Evolutionary conservation across 352 stramenopile genomes (phyloP).

Genomic region (Phytophthora sansomeana): DNA sequence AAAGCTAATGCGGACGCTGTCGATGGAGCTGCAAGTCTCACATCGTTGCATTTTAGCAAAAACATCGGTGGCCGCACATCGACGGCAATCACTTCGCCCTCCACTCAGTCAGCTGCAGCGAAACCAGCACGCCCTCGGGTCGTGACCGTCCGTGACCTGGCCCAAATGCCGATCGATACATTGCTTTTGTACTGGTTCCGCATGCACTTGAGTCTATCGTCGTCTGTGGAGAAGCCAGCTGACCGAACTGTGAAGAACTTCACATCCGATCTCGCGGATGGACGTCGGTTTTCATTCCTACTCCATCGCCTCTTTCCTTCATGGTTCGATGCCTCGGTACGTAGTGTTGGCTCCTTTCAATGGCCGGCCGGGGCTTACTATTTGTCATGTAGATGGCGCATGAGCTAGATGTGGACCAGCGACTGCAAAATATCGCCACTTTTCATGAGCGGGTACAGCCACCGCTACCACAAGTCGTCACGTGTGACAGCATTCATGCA

Average conservation of each 20-base stretch:
- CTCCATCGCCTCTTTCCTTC: slow-evolving; percentile 78
- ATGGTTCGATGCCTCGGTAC: slow-evolving; percentile 72
- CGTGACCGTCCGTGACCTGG: slow-evolving; percentile 69
- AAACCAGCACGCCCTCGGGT: slow-evolving; percentile 24
- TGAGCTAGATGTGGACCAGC: slow-evolving; percentile 76
- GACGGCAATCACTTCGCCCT: slow-evolving; percentile 31
- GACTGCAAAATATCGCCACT: slow-evolving; percentile 71
- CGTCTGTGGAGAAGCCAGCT: slow-evolving; percentile 63
- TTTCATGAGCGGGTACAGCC: slow-evolving; percentile 79
- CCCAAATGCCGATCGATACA: slow-evolving; percentile 76
- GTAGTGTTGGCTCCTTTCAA: neutral
- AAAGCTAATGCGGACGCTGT: slow-evolving; percentile 51
- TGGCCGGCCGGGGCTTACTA: neutral
- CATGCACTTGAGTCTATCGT: slow-evolving; percentile 75
- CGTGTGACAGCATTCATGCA: slow-evolving; percentile 74
- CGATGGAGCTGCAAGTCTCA: slow-evolving; percentile 15
- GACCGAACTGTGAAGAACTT: slow-evolving; percentile 86
- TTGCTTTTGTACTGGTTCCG: slow-evolving; percentile 82
- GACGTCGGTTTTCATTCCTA: slow-evolving; percentile 71
- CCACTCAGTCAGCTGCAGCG: slow-evolving; percentile 21
- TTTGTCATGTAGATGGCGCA: slow-evolving; percentile 68
- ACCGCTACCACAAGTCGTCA: slow-evolving; percentile 69
- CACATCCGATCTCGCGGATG: slow-evolving; percentile 72
- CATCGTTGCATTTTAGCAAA: slow-evolving; percentile 30
- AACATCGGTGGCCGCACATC: slow-evolving; percentile 19